Base-by-base conservation (phyloP, 371 early-diverging fungal genomes). In the Circinella umbellata region DNA sequence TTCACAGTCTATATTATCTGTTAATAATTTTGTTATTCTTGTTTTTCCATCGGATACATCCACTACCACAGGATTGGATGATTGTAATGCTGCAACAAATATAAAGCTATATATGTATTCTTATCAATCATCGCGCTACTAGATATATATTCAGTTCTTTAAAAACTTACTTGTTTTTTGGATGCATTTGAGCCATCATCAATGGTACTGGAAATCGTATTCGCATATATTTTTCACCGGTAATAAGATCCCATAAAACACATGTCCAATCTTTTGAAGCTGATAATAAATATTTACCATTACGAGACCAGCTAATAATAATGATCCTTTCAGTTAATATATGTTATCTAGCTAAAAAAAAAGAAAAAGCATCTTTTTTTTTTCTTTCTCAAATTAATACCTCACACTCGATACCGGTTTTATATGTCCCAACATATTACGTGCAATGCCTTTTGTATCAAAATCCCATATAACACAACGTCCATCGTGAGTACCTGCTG, bases 381-480 rank as follows among this genome's bases (percentile, higher is more conserved):
- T 15, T 13, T 53, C 6, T 6, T 53, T 6, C 1, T 53, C 15
- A 53, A 53, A 53, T 18, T 42, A 42, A 53, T 83, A 94, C 93
- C 96, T 94, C 65, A 95, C 78, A 51, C 92, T 90, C 1, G 90
- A 83, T 1, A 97, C 83, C 4, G 88, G 78, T 35, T 86, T 86
- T 15, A 90, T 90, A 77, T 95, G 94, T 1, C 94, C 94, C 5
- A 78, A 47, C 13, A 96, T 85, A 64, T 80, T 86, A n/a, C 91
- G 83, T 20, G 91, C 84, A 11, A 94, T 81, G 18, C 89, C 89
- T 51, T 91, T 86, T 15, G 95, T 93, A 69, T 93, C 93, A 76
- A 95, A 91, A 73, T 96, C 96, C 93, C 93, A 94, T 20, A 97
- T 82, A n/a, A 87, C 82, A 71, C 92, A 90, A 8, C 86, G 80